Evolutionary conservation across 805 yeast species (phyloP).

Genomic region (Blastobotrys peoriensis): DNA sequence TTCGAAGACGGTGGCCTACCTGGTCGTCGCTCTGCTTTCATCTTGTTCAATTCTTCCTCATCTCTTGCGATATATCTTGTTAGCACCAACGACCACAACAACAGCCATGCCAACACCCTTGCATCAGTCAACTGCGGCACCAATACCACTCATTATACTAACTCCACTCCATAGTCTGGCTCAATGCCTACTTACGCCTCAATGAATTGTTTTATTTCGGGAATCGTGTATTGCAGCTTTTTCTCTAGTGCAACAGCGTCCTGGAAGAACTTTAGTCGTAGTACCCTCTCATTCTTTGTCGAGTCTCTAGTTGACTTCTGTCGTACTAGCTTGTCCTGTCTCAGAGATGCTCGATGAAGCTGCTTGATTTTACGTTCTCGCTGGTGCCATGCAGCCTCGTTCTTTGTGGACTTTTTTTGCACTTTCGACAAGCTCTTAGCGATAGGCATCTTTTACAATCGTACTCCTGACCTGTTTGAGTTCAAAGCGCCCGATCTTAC

Average conservation of each 20-base stretch:
- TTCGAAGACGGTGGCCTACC: slow-evolving; percentile 77
- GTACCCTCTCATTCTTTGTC: slow-evolving; percentile 39
- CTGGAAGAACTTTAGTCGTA: slow-evolving; percentile 55
- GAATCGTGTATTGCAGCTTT: slow-evolving; percentile 41
- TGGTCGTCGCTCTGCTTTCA: slow-evolving; percentile 63
- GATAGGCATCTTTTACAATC: slow-evolving; percentile 57
- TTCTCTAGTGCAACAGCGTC: slow-evolving; percentile 43
- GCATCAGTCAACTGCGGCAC: no score
- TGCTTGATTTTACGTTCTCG: slow-evolving; percentile 85
- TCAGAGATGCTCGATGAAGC: slow-evolving; percentile 74
- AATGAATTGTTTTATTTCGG: slow-evolving; percentile 57
- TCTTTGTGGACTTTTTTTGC: slow-evolving; percentile 49
- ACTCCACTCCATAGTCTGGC: no score
- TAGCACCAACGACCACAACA: no score
- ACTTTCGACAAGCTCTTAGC: slow-evolving; percentile 56
- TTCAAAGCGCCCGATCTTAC: no score
- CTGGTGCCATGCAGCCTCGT: slow-evolving; percentile 65
- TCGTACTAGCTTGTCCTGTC: slow-evolving; percentile 65
- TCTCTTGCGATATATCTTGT: slow-evolving; percentile 51
- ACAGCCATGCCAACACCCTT: no score
- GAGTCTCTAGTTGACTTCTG: slow-evolving; percentile 50
- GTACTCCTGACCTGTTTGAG: no score
- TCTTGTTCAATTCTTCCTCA: slow-evolving; percentile 64
- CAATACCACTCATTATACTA: no score
- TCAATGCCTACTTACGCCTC: slow-evolving; percentile 40